A percentile compares a stretch with the other conserved stretches of the same genome.
phyloP scores from a whole-genome alignment of 2,329 filamentous ascomycete genomes.

The Calonectria honghensis region DNA sequence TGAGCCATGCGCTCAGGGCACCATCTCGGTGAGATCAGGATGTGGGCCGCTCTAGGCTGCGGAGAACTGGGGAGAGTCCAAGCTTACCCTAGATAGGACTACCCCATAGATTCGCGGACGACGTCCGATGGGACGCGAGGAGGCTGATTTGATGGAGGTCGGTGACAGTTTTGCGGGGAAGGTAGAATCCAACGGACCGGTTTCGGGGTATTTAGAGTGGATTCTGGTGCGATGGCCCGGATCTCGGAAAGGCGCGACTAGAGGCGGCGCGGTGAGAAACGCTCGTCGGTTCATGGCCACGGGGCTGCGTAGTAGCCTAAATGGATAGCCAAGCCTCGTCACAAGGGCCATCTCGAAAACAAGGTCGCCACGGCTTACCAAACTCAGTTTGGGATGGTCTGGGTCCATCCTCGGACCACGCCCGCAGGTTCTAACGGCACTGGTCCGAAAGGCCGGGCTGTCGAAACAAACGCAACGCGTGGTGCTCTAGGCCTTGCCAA shows the following conservation, averaged over 20 bases:
- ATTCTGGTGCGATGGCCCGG: not conserved
- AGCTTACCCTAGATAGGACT: not conserved
- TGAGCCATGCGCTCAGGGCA: conserved; percentile 4
- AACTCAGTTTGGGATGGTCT: not conserved
- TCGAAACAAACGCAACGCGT: not conserved
- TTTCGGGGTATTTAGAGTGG: not conserved
- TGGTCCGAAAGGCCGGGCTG: not conserved
- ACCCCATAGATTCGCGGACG: conserved; percentile 16
- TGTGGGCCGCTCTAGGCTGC: not conserved
- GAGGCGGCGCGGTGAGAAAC: not conserved
- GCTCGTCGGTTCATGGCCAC: not conserved
- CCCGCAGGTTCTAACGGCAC: not conserved
- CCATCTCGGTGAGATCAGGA: not conserved
- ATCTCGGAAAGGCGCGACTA: not conserved
- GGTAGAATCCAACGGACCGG: not conserved
- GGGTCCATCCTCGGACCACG: not conserved
- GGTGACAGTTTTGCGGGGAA: not conserved
- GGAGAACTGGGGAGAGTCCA: conserved; percentile 4
- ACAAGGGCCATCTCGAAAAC: not conserved
- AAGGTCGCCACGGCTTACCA: not conserved
- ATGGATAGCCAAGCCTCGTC: not conserved
- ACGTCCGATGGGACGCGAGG: not conserved
- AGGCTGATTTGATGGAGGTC: not conserved
- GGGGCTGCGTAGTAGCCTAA: not conserved
- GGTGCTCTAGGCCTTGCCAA: accelerated